Conservation (phyloP, 225 moss, liverwort and hornwort species). For the Physcomitrellopsis africana region DNA sequence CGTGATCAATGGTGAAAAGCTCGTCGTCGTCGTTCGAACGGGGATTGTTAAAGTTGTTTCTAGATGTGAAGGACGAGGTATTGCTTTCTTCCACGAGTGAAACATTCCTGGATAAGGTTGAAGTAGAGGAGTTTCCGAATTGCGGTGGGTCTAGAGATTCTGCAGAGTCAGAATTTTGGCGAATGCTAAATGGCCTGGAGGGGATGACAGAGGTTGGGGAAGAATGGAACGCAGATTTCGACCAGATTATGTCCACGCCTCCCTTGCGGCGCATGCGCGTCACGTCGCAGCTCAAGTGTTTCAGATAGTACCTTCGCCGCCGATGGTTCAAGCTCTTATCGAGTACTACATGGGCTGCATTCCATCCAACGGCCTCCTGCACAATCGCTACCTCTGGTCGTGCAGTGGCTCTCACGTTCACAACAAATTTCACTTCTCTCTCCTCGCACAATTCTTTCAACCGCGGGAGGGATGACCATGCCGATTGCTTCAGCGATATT, state of each 20-base stretch:
- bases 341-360: conserved; percentile 46
- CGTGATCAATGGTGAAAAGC: conserved; percentile 53
- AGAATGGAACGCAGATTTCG: background rate
- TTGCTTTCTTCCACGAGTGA: background rate
- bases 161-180: background rate
- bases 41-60: background rate
- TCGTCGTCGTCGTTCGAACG: conserved; percentile 34
- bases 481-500: conserved; percentile 31
- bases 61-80: background rate
- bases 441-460: conserved; percentile 31
- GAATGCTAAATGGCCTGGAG: background rate
- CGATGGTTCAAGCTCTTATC: conserved; percentile 40
- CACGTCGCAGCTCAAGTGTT: conserved; percentile 38
- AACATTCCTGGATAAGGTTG: background rate
- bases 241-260: conserved; percentile 38
- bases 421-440: conserved; percentile 35
- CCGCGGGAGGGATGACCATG: conserved; percentile 30
- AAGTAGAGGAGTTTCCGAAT: too few relatives aligned
- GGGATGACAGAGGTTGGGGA: conserved; percentile 27
- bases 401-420: conserved; percentile 33
- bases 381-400: conserved; percentile 38
- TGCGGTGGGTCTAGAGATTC: too few relatives aligned
- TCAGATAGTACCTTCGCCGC: conserved; percentile 36
- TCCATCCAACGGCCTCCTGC: conserved; percentile 16
- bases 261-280: conserved; percentile 52